phyloP scores from a whole-genome alignment of 164 flowering plant species.

The Pachysandra terminalis region DNA sequence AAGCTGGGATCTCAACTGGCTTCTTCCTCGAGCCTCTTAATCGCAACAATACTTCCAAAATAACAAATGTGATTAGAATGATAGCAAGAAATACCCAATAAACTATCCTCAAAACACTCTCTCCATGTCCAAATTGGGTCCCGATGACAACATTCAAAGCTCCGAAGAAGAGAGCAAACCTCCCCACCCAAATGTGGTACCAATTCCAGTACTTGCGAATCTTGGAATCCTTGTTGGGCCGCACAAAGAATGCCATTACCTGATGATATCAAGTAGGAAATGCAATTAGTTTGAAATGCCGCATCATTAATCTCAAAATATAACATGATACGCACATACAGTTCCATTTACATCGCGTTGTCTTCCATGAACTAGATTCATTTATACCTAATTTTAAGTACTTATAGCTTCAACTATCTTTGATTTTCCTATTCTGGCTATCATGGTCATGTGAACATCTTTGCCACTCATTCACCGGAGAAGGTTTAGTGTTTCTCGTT shows the following conservation, averaged over 20 bases:
- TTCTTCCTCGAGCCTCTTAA: conserved; percentile 29
- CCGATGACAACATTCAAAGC: conserved; percentile 63
- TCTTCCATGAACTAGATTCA: not conserved
- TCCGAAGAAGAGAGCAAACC: conserved; percentile 64
- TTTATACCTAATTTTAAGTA: too few species aligned
- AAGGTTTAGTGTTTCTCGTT: not conserved
- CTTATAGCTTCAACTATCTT: too few species aligned
- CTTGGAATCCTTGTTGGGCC: conserved; percentile 63
- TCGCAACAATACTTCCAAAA: conserved; percentile 46
- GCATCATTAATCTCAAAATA: not conserved
- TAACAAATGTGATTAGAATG: conserved; percentile 38
- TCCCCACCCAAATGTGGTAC: conserved; percentile 74
- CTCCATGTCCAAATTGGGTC: conserved; percentile 44
- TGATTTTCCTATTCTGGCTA: too few species aligned
- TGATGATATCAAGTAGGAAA: conserved; percentile 24
- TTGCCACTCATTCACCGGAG: not conserved
- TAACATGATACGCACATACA: not conserved
- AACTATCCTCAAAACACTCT: conserved; percentile 54
- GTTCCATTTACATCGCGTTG: not conserved
- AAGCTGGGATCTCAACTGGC: conserved; percentile 25
- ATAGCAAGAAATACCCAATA: conserved; percentile 55
- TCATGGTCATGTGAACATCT: too few species aligned
- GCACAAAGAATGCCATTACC: conserved; percentile 62
- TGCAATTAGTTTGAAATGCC: conserved; percentile 2
- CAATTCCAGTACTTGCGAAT: conserved; percentile 69